Percentiles rank a stretch among this genome's conserved stretches.
Conservation (phyloP, 140 eudicot genomes). For the Cichorium intybus region DNA sequence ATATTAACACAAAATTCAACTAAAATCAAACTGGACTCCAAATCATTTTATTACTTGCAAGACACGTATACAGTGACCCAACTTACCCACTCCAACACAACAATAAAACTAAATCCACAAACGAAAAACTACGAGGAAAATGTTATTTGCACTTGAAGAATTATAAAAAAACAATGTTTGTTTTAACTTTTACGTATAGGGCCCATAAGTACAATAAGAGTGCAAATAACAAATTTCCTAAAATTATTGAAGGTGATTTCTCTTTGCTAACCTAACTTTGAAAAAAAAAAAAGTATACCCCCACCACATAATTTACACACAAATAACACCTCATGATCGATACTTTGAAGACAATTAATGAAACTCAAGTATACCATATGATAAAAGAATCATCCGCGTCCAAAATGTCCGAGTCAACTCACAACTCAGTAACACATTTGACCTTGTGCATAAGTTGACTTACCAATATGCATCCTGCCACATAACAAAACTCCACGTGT, state of each 20-base stretch:
- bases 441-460: neutral
- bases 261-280: slow-evolving; percentile 18
- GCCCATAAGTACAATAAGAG: neutral
- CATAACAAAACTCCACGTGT: neutral
- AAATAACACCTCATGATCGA: neutral
- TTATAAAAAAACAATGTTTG: neutral
- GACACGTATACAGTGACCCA: neutral
- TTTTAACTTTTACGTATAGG: neutral
- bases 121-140: neutral
- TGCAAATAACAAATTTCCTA: neutral
- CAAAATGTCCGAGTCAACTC: slow-evolving; percentile 12
- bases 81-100: neutral
- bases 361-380: neutral
- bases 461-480: slow-evolving; percentile 33
- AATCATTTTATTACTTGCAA: too few relatives aligned
- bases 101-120: neutral
- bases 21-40: too few relatives aligned
- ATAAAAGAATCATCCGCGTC: neutral
- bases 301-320: slow-evolving; percentile 24
- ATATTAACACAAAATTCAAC: too few relatives aligned
- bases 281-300: slow-evolving; percentile 11
- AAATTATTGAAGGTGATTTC: neutral
- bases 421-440: slow-evolving; percentile 13
- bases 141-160: slow-evolving; percentile 10
- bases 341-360: slow-evolving; percentile 7